Evolutionary conservation across 2,329 filamentous ascomycete genomes (phyloP), one percentile per base, ranked within the genome.

Genomic region (Sporothrix curviconia): DNA sequence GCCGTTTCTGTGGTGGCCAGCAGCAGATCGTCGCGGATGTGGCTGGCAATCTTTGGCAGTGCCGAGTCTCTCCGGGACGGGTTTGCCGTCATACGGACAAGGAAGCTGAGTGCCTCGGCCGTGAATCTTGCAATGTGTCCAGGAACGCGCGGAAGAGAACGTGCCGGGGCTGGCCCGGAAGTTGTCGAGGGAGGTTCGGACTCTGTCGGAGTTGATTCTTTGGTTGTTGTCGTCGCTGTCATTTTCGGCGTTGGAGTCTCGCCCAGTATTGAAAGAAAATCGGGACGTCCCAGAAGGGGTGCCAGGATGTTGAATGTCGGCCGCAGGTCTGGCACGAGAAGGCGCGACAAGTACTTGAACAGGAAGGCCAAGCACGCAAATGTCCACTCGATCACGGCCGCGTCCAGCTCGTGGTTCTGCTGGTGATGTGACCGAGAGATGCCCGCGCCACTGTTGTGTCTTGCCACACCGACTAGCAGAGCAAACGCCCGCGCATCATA

Each of bases 341-440:
- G 80, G 62, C 90, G 85, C 2, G 91, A 95, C 5, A 99, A 81
- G 68, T 97, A 97, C 69, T 99, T 99, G 81, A 99, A 96, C 40
- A 97, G 78, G 78, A 95, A 99, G 46, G 94, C 91, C 57, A 99
- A 78, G 64, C 90, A 92, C 12, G 87, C 90, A 73, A 99, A 99
- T 52, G 90, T 92, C 92, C 92, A 97, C 74, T 99, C 94, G 52
- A 97, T 89, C n/a, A 95, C 91, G 62, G 92, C 89, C 25, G 89
- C 85, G 66, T 89, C 87, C 57, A 88, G 80, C 55, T 89, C 84
- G 65, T 84, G 87, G 55, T 85, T 85, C 47, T 62, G 58, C 56
- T 61, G 57, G 36, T 52, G 46, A 15, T 57, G 59, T 19, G 56
- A 52, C 5, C 55, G 54, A 15, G 42, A 30, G 8, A 49, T 32